phyloP scores from a whole-genome alignment of 1,139 yeast species.

The Debaryomyces subglobosus region DNA sequence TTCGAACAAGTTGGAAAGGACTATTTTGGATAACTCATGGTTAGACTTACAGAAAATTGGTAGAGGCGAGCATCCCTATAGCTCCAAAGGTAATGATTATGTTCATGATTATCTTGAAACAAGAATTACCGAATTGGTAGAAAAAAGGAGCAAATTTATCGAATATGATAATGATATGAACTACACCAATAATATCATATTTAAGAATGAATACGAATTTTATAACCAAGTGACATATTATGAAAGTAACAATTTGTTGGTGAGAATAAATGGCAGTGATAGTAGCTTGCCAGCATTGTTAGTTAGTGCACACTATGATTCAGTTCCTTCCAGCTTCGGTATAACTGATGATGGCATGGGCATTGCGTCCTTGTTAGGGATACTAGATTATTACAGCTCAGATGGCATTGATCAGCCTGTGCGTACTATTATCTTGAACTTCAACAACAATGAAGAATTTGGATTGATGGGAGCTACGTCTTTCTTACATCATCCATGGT shows the following conservation, averaged over 20 bases:
- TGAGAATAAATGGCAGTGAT: slow-evolving; percentile 67
- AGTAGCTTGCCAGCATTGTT: slow-evolving; percentile 64
- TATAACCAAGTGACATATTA: slow-evolving; percentile 58
- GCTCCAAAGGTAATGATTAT: slow-evolving; percentile 71
- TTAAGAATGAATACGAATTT: slow-evolving; percentile 48
- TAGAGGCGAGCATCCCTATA: slow-evolving; percentile 71
- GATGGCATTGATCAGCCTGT: slow-evolving; percentile 53
- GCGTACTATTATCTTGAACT: slow-evolving; percentile 77
- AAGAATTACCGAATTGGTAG: slow-evolving; percentile 39
- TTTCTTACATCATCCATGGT: slow-evolving; percentile 78
- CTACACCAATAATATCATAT: slow-evolving; percentile 44
- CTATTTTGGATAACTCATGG: slow-evolving; percentile 60
- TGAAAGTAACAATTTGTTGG: slow-evolving; percentile 79
- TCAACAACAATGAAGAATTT: slow-evolving; percentile 90
- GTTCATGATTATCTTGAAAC: slow-evolving; percentile 69
- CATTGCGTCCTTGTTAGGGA: slow-evolving; percentile 78
- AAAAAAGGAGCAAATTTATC: slow-evolving; percentile 31
- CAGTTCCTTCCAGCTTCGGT: slow-evolving; percentile 86
- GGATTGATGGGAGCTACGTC: slow-evolving; percentile 84
- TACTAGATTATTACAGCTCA: slow-evolving; percentile 53
- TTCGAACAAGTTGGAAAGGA: slow-evolving; percentile 31
- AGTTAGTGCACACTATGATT: slow-evolving; percentile 85
- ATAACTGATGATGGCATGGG: slow-evolving; percentile 96
- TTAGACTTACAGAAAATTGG: slow-evolving; percentile 69
- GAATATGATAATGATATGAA: slow-evolving; percentile 57